These are phyloP conservation scores for Zea luxurians DNA, from an alignment of 176 grass and related monocot species.

Conservation along the genomic window DNA sequence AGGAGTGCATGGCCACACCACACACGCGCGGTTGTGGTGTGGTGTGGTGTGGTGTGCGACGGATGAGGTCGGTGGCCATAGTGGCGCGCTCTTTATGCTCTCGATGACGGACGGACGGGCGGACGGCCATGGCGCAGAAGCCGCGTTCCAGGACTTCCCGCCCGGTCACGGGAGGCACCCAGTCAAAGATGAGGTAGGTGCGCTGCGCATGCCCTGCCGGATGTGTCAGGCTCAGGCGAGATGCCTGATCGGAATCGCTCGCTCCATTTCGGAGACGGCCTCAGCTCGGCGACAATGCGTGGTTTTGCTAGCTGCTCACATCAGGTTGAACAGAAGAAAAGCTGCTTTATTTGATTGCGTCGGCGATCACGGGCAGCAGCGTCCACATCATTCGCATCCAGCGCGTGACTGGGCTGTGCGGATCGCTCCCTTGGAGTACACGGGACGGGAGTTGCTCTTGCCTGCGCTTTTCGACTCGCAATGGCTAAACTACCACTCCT, in stretches of 20 bases:
- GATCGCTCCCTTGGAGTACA: constrained; percentile 68
- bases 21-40: neutral
- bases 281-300: no score
- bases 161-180: constrained; percentile 5
- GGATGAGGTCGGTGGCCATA: neutral
- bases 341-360: constrained; percentile 34
- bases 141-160: constrained; percentile 30
- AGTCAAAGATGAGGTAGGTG: constrained; percentile 23
- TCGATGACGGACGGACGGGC: neutral
- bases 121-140: constrained; percentile 5
- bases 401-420: constrained; percentile 24
- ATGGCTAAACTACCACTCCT: neutral
- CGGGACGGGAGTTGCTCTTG: neutral
- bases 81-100: constrained; percentile 8
- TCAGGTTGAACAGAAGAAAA: neutral
- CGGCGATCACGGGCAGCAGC: constrained; percentile 20
- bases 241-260: neutral
- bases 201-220: neutral
- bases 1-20: constrained; percentile 8
- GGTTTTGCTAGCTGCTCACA: neutral
- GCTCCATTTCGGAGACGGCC: neutral
- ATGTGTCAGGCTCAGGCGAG: neutral
- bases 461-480: constrained; percentile 12
- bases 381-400: constrained; percentile 26
- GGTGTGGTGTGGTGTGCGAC: neutral